Percentiles rank a stretch among this genome's conserved stretches.
phyloP scores from a whole-genome alignment of 2,329 filamentous ascomycete species.

The Colletotrichum salicis region DNA sequence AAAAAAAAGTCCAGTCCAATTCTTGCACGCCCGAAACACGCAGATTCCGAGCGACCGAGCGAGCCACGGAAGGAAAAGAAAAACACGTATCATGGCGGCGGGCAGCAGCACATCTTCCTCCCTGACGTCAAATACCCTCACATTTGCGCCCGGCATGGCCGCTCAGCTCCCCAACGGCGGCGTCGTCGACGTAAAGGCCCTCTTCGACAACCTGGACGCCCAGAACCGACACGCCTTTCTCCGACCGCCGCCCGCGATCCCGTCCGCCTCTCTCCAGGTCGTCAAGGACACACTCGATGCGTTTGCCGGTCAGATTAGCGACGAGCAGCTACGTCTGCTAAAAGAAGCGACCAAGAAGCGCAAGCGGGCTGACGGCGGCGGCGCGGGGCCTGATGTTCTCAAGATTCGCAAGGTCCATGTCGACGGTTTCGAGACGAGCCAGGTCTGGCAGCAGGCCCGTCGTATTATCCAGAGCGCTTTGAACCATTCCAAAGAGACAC shows the following conservation, averaged over 20 bases:
- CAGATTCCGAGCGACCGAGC: slow-evolving; percentile 4
- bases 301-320: slow-evolving; percentile 78
- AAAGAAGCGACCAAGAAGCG: slow-evolving; percentile 79
- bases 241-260: slow-evolving; percentile 74
- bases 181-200: slow-evolving; percentile 55
- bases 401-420: slow-evolving; percentile 86
- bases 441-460: slow-evolving; percentile 94
- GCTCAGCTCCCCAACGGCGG: slow-evolving; percentile 40
- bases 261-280: slow-evolving; percentile 75
- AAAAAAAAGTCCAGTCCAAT: slow-evolving; percentile 24
- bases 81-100: slow-evolving; percentile 40
- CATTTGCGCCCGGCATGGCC: slow-evolving; percentile 57
- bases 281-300: slow-evolving; percentile 85
- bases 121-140: slow-evolving; percentile 72
- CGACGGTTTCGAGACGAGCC: slow-evolving; percentile 86
- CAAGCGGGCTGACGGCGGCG: slow-evolving; percentile 69
- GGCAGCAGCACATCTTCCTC: slow-evolving; percentile 65
- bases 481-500: slow-evolving; percentile 57
- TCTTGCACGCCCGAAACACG: slow-evolving; percentile 30
- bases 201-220: slow-evolving; percentile 67
- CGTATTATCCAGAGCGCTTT: slow-evolving; percentile 75
- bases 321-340: slow-evolving; percentile 75
- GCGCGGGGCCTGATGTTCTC: slow-evolving; percentile 64
- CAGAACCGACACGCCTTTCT: slow-evolving; percentile 78
- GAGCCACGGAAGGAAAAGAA: background rate